Conservation (phyloP, 2,329 filamentous ascomycete genomes). For the Phyllosticta citriasiana region DNA sequence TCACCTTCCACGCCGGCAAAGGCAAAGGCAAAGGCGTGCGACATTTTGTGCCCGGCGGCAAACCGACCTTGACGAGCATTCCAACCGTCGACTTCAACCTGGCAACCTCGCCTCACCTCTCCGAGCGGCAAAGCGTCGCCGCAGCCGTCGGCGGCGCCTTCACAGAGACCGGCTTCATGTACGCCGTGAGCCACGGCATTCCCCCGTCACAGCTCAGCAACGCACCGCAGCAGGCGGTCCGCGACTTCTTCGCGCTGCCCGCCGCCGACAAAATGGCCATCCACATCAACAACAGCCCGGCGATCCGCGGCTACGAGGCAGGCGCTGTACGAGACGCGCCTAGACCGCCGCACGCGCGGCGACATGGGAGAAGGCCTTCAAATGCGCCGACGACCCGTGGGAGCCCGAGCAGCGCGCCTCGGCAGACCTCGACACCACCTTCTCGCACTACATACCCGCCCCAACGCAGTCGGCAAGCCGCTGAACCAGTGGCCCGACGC, state of each 20-base stretch:
- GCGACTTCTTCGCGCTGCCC: constrained; percentile 24
- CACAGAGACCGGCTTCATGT: constrained; percentile 33
- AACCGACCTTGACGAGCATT: neutral
- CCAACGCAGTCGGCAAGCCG: constrained; percentile 29
- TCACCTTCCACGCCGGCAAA: neutral
- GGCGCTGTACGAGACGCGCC: constrained; percentile 25
- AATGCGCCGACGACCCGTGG: constrained; percentile 26
- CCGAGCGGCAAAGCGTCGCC: constrained; percentile 9
- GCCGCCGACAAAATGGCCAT: constrained; percentile 24
- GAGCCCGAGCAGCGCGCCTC: constrained; percentile 22
- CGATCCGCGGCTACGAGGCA: constrained; percentile 28
- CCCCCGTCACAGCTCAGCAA: constrained; percentile 17
- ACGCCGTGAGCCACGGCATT: constrained; percentile 33
- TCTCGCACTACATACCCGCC: constrained; percentile 5
- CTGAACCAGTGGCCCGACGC: constrained; percentile 10
- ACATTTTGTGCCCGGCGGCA: neutral
- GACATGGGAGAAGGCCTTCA: constrained; percentile 27
- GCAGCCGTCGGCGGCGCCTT: constrained; percentile 27
- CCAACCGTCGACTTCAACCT: neutral
- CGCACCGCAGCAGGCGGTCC: constrained; percentile 22
- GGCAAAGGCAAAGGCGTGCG: no score
- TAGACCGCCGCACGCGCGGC: constrained; percentile 25
- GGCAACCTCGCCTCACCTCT: neutral
- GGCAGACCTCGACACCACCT: constrained; percentile 4
- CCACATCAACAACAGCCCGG: constrained; percentile 25